Conservation (phyloP, 345 rosid genomes). For the Syzygium aqueum region DNA sequence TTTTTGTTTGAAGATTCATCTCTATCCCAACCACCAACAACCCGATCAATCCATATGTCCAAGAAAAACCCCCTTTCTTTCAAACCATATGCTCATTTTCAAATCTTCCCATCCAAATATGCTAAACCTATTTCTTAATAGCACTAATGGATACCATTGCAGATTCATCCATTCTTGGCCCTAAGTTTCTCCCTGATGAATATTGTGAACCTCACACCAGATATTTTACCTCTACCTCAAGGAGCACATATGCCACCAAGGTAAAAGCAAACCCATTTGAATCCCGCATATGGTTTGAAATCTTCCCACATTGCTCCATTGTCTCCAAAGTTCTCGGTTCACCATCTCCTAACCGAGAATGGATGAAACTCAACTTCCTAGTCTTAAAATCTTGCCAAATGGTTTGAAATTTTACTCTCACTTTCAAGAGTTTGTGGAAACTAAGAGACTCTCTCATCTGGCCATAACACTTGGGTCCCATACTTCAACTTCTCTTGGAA, state of each 20-base stretch:
- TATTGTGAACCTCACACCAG: not conserved
- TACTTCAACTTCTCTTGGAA: not conserved
- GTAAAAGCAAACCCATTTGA: not conserved
- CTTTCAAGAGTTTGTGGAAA: not conserved
- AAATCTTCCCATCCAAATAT: not conserved
- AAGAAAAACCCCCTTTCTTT: too few species aligned
- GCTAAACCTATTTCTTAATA: not conserved
- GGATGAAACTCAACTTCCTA: rapidly evolving
- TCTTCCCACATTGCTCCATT: not conserved
- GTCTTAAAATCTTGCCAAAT: rapidly evolving
- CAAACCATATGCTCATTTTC: not conserved
- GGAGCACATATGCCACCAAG: not conserved
- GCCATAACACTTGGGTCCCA: not conserved
- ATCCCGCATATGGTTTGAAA: not conserved
- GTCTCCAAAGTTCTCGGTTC: not conserved
- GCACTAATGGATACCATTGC: not conserved
- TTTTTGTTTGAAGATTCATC: not conserved
- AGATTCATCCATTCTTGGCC: not conserved
- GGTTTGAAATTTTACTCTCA: not conserved
- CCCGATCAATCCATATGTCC: not conserved
- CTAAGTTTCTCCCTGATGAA: not conserved
- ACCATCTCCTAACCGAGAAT: rapidly evolving
- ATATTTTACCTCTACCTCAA: not conserved
- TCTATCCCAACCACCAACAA: not conserved
- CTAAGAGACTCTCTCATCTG: not conserved